A percentile compares a stretch with the other conserved stretches of the same genome.
Evolutionary conservation across 257 asterid genomes (phyloP).

Genomic region (Plantago elongata): DNA sequence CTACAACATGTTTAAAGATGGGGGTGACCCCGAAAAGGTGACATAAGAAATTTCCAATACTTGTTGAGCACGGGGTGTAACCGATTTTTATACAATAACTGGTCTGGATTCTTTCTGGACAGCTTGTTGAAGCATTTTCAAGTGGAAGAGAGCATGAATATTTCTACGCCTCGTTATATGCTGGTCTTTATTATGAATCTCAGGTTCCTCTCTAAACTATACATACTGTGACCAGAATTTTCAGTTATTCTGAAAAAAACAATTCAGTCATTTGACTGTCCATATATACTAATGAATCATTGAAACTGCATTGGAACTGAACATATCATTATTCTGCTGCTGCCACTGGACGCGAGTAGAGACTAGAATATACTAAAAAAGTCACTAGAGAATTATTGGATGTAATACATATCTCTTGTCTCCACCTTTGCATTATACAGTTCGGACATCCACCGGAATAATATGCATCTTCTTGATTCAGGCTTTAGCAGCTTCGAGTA

Average conservation of each 20-base stretch:
- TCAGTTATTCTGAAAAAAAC: neutral
- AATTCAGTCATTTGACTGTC: neutral
- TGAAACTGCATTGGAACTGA: neutral
- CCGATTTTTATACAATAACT: neutral
- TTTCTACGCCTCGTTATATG: conserved; percentile 82
- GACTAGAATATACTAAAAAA: too few species aligned
- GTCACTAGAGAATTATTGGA: too few species aligned
- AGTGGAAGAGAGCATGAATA: conserved; percentile 52
- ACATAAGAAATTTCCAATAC: conserved; percentile 8
- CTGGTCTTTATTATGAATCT: conserved; percentile 84
- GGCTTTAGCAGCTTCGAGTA: too few species aligned
- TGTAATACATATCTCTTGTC: too few species aligned
- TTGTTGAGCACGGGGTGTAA: conserved; percentile 1
- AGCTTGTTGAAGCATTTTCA: conserved; percentile 70
- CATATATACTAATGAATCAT: neutral
- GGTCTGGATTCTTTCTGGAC: conserved; percentile 19
- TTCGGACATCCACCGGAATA: too few species aligned
- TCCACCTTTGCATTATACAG: too few species aligned
- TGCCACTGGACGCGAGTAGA: neutral
- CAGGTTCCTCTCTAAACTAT: conserved; percentile 48
- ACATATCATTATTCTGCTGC: neutral
- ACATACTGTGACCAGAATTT: conserved; percentile 8
- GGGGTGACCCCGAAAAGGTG: conserved; percentile 92
- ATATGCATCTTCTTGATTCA: too few species aligned
- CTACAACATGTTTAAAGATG: conserved; percentile 67